Evolutionary conservation across 1,284 basidiomycete genomes (phyloP).

Genomic region (Cystobasidium slooffiae): DNA sequence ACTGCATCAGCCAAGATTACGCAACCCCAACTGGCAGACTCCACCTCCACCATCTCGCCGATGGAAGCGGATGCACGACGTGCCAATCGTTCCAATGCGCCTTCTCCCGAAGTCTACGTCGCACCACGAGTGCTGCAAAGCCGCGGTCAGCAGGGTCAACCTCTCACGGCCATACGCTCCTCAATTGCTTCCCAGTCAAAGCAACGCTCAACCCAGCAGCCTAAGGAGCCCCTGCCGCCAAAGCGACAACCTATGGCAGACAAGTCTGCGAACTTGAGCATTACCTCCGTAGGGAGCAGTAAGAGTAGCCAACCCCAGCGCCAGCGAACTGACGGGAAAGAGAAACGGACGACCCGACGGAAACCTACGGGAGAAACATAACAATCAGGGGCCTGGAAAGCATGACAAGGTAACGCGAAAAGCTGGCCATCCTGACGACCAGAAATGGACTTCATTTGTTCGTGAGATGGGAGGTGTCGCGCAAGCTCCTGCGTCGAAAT

Average conservation of each 20-base stretch:
- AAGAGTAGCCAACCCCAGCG: neutral
- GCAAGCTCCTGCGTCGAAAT: neutral
- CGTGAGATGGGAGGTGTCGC: constrained; percentile 16
- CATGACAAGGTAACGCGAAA: neutral
- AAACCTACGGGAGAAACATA: neutral
- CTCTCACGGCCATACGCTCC: too few species aligned
- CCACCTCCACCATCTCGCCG: neutral
- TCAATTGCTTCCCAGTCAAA: neutral
- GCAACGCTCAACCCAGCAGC: neutral
- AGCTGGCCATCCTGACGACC: neutral
- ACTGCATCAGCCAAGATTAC: neutral
- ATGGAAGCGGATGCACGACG: constrained; percentile 10
- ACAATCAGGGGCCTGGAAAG: neutral
- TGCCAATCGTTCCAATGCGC: constrained; percentile 9
- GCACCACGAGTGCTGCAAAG: too few species aligned
- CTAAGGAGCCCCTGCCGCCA: neutral
- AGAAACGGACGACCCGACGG: neutral
- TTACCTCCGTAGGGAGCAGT: neutral
- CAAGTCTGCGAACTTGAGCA: constrained; percentile 5
- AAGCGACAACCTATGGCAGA: neutral
- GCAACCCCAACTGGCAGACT: neutral
- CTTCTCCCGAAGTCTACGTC: constrained; percentile 13
- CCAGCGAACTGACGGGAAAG: neutral
- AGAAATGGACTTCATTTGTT: neutral
- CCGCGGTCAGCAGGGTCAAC: too few species aligned